phyloP scores from a whole-genome alignment of 2,329 filamentous ascomycete genomes.

The Diaporthe capsici region DNA sequence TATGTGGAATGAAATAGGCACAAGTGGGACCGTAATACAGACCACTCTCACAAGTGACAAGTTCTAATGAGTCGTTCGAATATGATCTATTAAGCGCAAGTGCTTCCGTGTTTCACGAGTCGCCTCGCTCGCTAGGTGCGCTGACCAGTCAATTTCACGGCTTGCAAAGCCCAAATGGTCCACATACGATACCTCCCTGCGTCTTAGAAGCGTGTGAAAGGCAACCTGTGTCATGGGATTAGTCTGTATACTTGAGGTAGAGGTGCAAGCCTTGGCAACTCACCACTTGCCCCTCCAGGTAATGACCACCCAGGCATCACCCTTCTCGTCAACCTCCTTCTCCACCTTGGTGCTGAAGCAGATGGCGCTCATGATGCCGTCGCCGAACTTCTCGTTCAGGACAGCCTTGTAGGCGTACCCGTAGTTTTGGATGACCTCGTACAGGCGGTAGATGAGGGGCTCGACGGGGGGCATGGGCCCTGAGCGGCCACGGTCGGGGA shows the following conservation, averaged over 20 bases:
- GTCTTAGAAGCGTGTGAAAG: slow-evolving; percentile 53
- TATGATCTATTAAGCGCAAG: background rate
- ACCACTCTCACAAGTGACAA: background rate
- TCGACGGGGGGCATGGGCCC: slow-evolving; percentile 89
- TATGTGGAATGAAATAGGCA: background rate
- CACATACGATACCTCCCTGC: background rate
- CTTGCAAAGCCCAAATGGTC: background rate
- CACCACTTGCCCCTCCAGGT: slow-evolving; percentile 88
- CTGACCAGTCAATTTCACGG: background rate
- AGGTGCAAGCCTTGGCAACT: slow-evolving; percentile 47
- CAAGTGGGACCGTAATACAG: background rate
- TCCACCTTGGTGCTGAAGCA: slow-evolving; percentile 92
- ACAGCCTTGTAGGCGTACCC: slow-evolving; percentile 97
- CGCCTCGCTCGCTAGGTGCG: background rate
- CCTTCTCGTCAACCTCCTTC: slow-evolving; percentile 90
- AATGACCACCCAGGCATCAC: slow-evolving; percentile 87
- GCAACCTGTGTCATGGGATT: slow-evolving; percentile 48
- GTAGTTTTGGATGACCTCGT: slow-evolving; percentile 97
- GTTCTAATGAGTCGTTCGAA: background rate
- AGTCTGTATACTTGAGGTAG: slow-evolving; percentile 6
- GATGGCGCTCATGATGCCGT: slow-evolving; percentile 98
- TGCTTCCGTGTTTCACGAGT: background rate
- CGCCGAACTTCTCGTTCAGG: slow-evolving; percentile 93
- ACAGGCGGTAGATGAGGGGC: slow-evolving; percentile 90
- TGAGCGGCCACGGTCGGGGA: slow-evolving; percentile 84